phyloP scores from a whole-genome alignment of 2,329 filamentous ascomycete species.

The Rhytidhysteron rufulum region DNA sequence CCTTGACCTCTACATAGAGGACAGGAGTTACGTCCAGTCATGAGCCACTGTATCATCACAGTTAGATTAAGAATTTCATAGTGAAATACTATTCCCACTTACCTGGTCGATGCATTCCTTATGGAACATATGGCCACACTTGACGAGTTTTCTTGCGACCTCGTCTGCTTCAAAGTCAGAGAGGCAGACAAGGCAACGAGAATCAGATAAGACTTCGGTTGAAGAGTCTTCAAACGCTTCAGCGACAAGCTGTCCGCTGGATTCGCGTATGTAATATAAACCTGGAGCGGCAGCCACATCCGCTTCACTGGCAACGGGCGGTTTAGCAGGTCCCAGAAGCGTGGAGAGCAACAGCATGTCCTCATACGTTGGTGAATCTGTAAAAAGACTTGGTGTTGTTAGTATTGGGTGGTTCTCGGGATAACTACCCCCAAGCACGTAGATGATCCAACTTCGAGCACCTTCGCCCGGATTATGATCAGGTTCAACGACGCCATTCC shows the following conservation, averaged over 20 bases:
- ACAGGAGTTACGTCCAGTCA: conserved; percentile 62
- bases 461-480: conserved; percentile 54
- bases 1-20: conserved; percentile 59
- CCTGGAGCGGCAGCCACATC: conserved; percentile 62
- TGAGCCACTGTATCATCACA: conserved; percentile 64
- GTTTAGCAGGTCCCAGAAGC: conserved; percentile 64
- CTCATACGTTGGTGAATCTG: conserved; percentile 67
- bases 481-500: conserved; percentile 60
- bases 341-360: conserved; percentile 68
- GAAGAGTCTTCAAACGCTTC: conserved; percentile 41
- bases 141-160: conserved; percentile 57
- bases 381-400: conserved; percentile 66
- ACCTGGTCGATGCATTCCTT: conserved; percentile 68
- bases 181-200: conserved; percentile 64
- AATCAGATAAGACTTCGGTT: conserved; percentile 28
- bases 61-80: too few species aligned
- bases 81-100: too few species aligned
- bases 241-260: conserved; percentile 41
- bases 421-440: conserved; percentile 66
- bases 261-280: conserved; percentile 51
- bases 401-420: conserved; percentile 68
- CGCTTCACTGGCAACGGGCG: conserved; percentile 62
- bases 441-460: conserved; percentile 67
- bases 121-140: conserved; percentile 65
- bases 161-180: conserved; percentile 62